These are phyloP conservation scores for Bromus sterilis DNA, from an alignment of 176 grass and related monocot species.

Conservation along the genomic window DNA sequence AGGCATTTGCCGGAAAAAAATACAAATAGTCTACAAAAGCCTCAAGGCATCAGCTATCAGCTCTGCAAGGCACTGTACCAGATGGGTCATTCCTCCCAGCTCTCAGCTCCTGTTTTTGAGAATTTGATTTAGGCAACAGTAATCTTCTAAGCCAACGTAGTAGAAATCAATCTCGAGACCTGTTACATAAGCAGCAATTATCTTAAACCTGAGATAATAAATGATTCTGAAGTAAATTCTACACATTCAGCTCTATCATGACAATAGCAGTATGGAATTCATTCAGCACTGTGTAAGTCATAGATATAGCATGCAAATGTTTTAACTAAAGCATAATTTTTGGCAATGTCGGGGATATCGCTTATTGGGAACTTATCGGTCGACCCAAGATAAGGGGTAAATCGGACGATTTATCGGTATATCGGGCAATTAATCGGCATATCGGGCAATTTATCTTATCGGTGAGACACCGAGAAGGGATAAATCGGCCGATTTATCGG, in stretches of 20 bases:
- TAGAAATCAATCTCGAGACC: conserved; percentile 12
- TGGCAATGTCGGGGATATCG: no score
- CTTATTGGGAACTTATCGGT: no score
- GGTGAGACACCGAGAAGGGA: no score
- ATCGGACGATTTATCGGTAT: no score
- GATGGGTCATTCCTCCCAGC: not conserved
- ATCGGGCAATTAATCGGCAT: no score
- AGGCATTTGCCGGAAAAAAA: conserved; percentile 3
- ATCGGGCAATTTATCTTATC: no score
- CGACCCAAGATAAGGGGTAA: no score
- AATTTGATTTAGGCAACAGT: not conserved
- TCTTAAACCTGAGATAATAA: not conserved
- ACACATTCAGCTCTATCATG: not conserved
- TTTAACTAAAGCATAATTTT: not conserved
- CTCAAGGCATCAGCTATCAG: not conserved
- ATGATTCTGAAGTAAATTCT: not conserved
- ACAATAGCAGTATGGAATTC: not conserved
- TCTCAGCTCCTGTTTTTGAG: not conserved
- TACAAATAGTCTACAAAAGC: not conserved
- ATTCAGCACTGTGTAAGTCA: not conserved
- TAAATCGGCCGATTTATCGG: no score
- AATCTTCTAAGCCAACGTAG: not conserved
- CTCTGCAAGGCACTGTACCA: not conserved
- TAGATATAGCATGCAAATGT: not conserved
- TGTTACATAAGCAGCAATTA: not conserved